Evolutionary conservation across 1,284 basidiomycete genomes (phyloP).

Genomic region (Cronartium quercuum): DNA sequence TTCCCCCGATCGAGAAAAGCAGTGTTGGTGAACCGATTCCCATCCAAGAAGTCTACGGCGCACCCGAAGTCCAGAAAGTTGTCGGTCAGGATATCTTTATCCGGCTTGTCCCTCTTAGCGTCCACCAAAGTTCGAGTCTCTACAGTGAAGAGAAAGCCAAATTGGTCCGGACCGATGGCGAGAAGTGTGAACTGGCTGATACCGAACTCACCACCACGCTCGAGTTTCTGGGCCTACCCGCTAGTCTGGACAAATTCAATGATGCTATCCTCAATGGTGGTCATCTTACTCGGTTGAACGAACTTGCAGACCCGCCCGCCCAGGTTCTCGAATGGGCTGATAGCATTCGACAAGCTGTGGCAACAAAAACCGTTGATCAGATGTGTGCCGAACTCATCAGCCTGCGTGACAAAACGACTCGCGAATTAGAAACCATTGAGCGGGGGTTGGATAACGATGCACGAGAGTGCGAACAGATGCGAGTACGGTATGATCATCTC

Average conservation of each 20-base stretch:
- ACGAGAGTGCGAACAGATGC: slow-evolving; percentile 50
- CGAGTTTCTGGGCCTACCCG: slow-evolving; percentile 74
- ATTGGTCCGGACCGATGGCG: slow-evolving; percentile 79
- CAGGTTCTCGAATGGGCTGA: slow-evolving; percentile 71
- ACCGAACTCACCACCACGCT: slow-evolving; percentile 71
- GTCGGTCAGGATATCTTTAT: slow-evolving; percentile 89
- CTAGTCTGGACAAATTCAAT: slow-evolving; percentile 67
- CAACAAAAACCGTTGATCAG: slow-evolving; percentile 60
- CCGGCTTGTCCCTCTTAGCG: slow-evolving; percentile 80
- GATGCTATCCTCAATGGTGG: slow-evolving; percentile 63
- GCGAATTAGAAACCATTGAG: slow-evolving; percentile 39
- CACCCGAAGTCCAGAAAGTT: slow-evolving; percentile 85
- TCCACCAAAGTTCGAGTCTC: slow-evolving; percentile 90
- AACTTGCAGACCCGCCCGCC: slow-evolving; percentile 58
- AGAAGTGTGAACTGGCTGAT: slow-evolving; percentile 76
- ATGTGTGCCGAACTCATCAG: slow-evolving; percentile 56
- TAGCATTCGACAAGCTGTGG: slow-evolving; percentile 65
- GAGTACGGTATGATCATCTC: slow-evolving; percentile 71
- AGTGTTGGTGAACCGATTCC: slow-evolving; percentile 71
- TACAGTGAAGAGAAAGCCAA: slow-evolving; percentile 99
- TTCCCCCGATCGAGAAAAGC: slow-evolving; percentile 70
- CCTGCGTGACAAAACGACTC: slow-evolving; percentile 42
- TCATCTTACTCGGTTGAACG: slow-evolving; percentile 54
- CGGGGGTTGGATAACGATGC: slow-evolving; percentile 51
- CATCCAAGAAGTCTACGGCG: slow-evolving; percentile 88